Evolutionary conservation across 106 monocot species (phyloP).

Genomic region (Allium fistulosum): DNA sequence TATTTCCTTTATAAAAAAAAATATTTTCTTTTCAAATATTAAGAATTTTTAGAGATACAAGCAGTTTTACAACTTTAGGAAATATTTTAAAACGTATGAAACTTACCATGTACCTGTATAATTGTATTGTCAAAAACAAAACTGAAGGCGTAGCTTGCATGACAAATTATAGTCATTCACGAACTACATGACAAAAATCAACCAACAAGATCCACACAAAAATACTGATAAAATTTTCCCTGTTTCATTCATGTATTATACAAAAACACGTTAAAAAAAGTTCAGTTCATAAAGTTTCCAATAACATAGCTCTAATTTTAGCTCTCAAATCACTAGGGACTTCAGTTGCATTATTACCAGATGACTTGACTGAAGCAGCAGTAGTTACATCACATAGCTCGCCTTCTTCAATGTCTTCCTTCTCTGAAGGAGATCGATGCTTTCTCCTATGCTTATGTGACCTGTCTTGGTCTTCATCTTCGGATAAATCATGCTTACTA

Average conservation of each 20-base stretch:
- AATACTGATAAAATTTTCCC: no score
- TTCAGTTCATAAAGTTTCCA: conserved; percentile 44
- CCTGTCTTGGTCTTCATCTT: conserved; percentile 23
- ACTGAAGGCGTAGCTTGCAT: no score
- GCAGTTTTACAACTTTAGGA: no score
- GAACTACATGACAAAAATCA: no score
- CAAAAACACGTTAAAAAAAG: not conserved
- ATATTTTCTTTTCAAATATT: no score
- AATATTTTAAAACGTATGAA: no score
- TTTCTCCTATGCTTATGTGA: conserved; percentile 17
- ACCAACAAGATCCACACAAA: no score
- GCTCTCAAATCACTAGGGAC: conserved; percentile 71
- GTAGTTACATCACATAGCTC: not conserved
- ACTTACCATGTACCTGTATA: no score
- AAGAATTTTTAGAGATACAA: no score
- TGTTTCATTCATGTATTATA: not conserved
- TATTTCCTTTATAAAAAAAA: no score
- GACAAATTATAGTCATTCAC: no score
- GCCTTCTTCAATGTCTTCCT: not conserved
- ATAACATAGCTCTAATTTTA: conserved; percentile 83
- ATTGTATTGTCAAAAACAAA: no score
- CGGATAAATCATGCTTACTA: conserved; percentile 4
- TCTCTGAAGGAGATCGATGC: conserved; percentile 14
- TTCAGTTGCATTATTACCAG: conserved; percentile 21
- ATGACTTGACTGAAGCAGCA: conserved; percentile 1